A percentile compares a stretch with the other conserved stretches of the same genome.
Conservation (phyloP, 2,329 filamentous ascomycete genomes). For the Fusarium sp. region DNA sequence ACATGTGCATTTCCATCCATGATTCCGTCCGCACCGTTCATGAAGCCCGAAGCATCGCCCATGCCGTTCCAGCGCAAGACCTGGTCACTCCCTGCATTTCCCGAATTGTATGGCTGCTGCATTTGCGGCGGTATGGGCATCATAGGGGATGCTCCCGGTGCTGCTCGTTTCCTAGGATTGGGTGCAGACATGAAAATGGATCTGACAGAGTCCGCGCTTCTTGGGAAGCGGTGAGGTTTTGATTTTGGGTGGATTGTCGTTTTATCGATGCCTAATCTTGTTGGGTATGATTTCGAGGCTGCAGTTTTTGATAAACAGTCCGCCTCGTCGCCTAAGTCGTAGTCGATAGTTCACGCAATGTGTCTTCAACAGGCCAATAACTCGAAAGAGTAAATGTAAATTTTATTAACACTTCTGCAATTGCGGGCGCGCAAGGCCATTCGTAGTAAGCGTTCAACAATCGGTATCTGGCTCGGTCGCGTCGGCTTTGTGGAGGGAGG, state of each 20-base stretch:
- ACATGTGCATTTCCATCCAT: conserved; percentile 53
- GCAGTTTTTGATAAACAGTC: conserved; percentile 9
- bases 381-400: conserved; percentile 4
- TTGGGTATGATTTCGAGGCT: conserved; percentile 34
- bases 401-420: conserved; percentile 26
- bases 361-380: not conserved
- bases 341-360: conserved; percentile 13
- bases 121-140: conserved; percentile 67
- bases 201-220: conserved; percentile 25
- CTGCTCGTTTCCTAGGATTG: conserved; percentile 78
- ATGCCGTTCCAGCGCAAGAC: conserved; percentile 62
- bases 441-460: conserved; percentile 29
- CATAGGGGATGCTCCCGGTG: conserved; percentile 78
- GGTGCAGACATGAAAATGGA: conserved; percentile 61
- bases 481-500: conserved; percentile 8
- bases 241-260: conserved; percentile 21
- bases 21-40: conserved; percentile 41
- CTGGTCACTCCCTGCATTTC: conserved; percentile 64
- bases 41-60: conserved; percentile 56
- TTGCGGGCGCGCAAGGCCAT: conserved; percentile 18
- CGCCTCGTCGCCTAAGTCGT: conserved; percentile 24
- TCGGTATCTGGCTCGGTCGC: conserved; percentile 15
- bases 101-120: conserved; percentile 63
- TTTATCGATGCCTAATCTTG: conserved; percentile 42
- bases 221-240: conserved; percentile 23